Base-by-base conservation (phyloP, 192 early-diverging fungal genomes). In the Coemansia sp. region DNA sequence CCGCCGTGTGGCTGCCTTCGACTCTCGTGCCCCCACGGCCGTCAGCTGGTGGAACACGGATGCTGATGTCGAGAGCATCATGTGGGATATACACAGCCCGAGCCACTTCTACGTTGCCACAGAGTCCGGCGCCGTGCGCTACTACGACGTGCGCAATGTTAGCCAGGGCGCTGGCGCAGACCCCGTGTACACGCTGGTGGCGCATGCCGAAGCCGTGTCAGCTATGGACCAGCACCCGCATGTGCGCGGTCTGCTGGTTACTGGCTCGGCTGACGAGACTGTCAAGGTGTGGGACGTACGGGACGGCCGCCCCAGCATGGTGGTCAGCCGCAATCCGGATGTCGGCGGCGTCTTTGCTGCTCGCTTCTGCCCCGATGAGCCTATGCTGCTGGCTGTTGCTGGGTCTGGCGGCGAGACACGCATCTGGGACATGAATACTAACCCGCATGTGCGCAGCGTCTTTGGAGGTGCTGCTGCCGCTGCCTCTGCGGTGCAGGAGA, bases 231-330 rank as follows among this genome's bases (percentile, higher is more conserved):
- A 96, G 59, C 91, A 86, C 71, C 78, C 91, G 1, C 59, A 67
- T 6, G 71, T 96, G 11, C 71, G 80, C n/a, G 94, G 93, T 1
- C 85, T 90, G 41, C 64, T 99, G 57, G 89, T 98, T 15, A 99
- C 97, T 0, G 98, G 95, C 18, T 89, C 89, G 4, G 81, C 85
- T 1, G 98, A 99, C 59, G 90, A 92, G 61, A 80, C 78, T 4
- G 88, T 94, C 80, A 99, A 98, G 80, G 79, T 99, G 25, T 99
- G 98, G 98, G 84, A 89, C 61, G 81, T 92, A 9, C 62, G 65
- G 17, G 83, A 92, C 30, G 71, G 78, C 61, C 84, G 85, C 49
- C 88, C 94, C 41, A 77, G 84, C 54, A 84, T 95, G 90, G 83
- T 99, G 7, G 80, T 90, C 27, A 94, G 91, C 62, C 84, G 91